Base-by-base conservation (phyloP, 495 filamentous ascomycete species). In the Penicillium chermesinum region DNA sequence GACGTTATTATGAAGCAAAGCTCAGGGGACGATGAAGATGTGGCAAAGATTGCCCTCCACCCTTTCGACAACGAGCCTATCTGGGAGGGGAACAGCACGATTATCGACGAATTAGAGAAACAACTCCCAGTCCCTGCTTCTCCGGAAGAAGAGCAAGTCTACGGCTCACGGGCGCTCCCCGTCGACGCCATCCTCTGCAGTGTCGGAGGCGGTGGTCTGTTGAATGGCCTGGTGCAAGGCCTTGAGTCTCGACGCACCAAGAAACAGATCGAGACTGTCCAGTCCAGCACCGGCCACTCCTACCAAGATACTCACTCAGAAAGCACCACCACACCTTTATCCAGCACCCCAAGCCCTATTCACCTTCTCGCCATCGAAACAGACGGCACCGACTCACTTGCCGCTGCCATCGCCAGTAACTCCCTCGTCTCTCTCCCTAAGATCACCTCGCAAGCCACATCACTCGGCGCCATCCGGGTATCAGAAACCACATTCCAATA, bases 41-140 rank as follows among this genome's bases (percentile, higher is more conserved):
- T 82, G 10, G 79, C 91, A n/a, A 96, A 96, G 63, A 87, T 93
- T 7, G 86, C 89, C 25, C 58, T 75, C 1, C 72, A 74, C 35
- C 93, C 93, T 13, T 98, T 96, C 55, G 89, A 98, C 62, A 80
- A 95, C 65, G 72, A 80, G 25, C 81, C 85, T 51, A 81, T 96
- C 54, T 96, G 93, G 91, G 70, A 82, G 20, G 93, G 93, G 21
- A 78, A 84, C 54, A 71, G 77, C 35, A 88, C 79, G 2, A 56
- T 96, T 30, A 65, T 96, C 17, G 79, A 85, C 50, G 93, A 98
- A 65, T 62, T 96, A 8, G 69, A 73, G 17, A 53, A 63, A 15
- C 83, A 89, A 62, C 63, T 87, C 48, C 61, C 62, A 12, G 46
- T 60, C n/a, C 49, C 53, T 22, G 62, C 44, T n/a, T 60, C 47